phyloP scores from a whole-genome alignment of 768 basidiomycete species.

The Lentinula detonsa region DNA sequence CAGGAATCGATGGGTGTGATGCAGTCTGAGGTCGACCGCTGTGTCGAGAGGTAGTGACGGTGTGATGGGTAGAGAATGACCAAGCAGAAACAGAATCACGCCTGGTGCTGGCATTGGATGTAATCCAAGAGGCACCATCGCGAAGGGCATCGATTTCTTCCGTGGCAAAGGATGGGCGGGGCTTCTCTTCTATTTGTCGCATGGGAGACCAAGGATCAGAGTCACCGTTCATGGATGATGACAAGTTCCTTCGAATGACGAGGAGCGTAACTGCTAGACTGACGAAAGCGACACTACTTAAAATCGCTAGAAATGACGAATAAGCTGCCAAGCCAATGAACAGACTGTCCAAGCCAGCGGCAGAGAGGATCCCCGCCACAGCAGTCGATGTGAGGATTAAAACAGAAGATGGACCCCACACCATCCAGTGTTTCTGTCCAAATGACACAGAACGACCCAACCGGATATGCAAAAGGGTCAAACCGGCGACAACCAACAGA shows the following conservation, averaged over 20 bases:
- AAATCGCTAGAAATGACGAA: slow-evolving; percentile 40
- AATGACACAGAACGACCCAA: slow-evolving; percentile 66
- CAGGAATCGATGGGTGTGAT: slow-evolving; percentile 36
- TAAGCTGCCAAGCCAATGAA: slow-evolving; percentile 61
- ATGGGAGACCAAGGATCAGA: slow-evolving; percentile 58
- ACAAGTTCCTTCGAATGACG: slow-evolving; percentile 59
- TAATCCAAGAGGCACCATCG: slow-evolving; percentile 79
- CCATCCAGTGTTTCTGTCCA: slow-evolving; percentile 65
- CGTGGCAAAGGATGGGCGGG: slow-evolving; percentile 58
- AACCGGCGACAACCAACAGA: slow-evolving; percentile 50
- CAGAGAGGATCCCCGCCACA: slow-evolving; percentile 52
- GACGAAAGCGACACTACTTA: slow-evolving; percentile 50
- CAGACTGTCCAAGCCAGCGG: slow-evolving; percentile 43
- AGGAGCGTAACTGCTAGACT: slow-evolving; percentile 59
- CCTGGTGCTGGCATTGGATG: slow-evolving; percentile 54
- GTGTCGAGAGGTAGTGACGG: slow-evolving; percentile 29
- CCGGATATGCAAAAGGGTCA: slow-evolving; percentile 67
- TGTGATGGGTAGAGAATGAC: slow-evolving; percentile 69
- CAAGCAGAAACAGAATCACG: slow-evolving; percentile 60
- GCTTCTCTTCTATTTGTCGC: slow-evolving; percentile 43
- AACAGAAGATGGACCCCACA: slow-evolving; percentile 61
- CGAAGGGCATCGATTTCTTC: slow-evolving; percentile 70
- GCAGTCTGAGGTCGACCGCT: slow-evolving; percentile 25
- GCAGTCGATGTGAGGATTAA: slow-evolving; percentile 52
- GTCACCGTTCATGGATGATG: slow-evolving; percentile 43